These are phyloP conservation scores for Dactylonectria macrodidyma DNA, from an alignment of 2,329 filamentous ascomycete genomes.

Conservation along the genomic window DNA sequence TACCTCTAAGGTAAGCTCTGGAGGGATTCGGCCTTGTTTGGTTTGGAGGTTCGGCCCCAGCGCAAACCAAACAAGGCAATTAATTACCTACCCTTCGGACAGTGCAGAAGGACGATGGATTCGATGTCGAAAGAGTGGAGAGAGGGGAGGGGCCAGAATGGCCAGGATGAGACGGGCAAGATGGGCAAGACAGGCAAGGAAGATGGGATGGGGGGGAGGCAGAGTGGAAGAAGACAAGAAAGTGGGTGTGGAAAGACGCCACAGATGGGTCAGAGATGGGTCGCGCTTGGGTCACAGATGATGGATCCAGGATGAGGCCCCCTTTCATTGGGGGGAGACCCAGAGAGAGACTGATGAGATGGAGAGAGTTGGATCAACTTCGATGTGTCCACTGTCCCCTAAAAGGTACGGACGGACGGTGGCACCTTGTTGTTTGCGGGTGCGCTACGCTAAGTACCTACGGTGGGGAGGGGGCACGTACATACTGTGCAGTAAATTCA, in stretches of 20 bases:
- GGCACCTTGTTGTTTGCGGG: neutral
- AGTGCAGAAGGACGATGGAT: slow-evolving; percentile 43
- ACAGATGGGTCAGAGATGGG: slow-evolving; percentile 22
- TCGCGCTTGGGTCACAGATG: slow-evolving; percentile 26
- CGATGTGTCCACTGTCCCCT: too few species aligned
- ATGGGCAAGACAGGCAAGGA: neutral
- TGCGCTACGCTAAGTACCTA: neutral
- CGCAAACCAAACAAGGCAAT: slow-evolving; percentile 39
- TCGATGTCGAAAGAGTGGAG: slow-evolving; percentile 42
- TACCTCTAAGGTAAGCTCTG: slow-evolving; percentile 18
- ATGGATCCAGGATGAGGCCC: neutral
- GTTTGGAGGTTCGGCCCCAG: slow-evolving; percentile 37
- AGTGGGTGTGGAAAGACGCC: slow-evolving; percentile 15
- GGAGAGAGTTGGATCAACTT: too few species aligned
- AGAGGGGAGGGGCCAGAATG: slow-evolving; percentile 22
- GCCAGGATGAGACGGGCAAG: slow-evolving; percentile 1
- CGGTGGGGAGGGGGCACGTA: too few species aligned
- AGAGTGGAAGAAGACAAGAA: neutral
- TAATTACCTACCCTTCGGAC: slow-evolving; percentile 42
- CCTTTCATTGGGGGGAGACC: too few species aligned
- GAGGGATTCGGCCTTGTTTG: slow-evolving; percentile 10
- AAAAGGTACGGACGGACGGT: too few species aligned
- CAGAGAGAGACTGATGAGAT: too few species aligned
- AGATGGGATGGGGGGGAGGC: neutral
- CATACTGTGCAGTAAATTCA: too few species aligned